phyloP scores from a whole-genome alignment of 2,329 filamentous ascomycete genomes.

The Byssochlamys sp. region DNA sequence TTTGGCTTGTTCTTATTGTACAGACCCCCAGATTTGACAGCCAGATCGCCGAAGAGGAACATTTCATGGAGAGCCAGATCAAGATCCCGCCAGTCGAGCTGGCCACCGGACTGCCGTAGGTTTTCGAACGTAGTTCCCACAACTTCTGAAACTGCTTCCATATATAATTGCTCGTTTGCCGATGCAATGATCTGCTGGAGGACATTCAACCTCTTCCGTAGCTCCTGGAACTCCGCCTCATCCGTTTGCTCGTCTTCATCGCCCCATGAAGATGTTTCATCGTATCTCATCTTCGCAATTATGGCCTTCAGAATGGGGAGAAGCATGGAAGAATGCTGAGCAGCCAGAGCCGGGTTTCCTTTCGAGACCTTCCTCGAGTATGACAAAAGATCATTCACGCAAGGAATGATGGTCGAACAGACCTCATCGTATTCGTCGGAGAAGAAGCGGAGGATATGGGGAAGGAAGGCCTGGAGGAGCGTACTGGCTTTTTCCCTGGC shows the following conservation, averaged over 20 bases:
- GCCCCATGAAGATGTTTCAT: constrained; percentile 88
- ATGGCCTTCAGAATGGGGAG: constrained; percentile 83
- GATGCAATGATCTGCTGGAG: constrained; percentile 87
- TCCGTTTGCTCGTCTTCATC: constrained; percentile 90
- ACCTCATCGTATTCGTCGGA: constrained; percentile 97
- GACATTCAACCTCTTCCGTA: constrained; percentile 79
- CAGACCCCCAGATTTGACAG: constrained; percentile 78
- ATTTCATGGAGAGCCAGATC: constrained; percentile 92
- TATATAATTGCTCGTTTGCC: constrained; percentile 78
- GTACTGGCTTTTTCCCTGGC: constrained; percentile 68
- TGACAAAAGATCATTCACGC: constrained; percentile 81
- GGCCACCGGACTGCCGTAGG: constrained; percentile 62
- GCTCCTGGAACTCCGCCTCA: constrained; percentile 91
- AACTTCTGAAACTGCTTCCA: constrained; percentile 75
- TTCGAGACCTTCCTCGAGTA: constrained; percentile 74
- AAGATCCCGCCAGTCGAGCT: constrained; percentile 87
- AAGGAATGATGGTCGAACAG: constrained; percentile 89
- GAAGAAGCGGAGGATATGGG: constrained; percentile 84
- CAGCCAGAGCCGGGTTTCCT: constrained; percentile 53
- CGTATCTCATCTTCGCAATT: constrained; percentile 91
- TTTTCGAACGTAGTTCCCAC: constrained; percentile 79
- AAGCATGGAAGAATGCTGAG: constrained; percentile 70
- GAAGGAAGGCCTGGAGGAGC: constrained; percentile 72
- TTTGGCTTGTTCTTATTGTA: constrained; percentile 76
- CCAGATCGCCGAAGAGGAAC: constrained; percentile 88